Conservation (phyloP, 2,329 filamentous ascomycete species). For the Lasiodiplodia citricola region DNA sequence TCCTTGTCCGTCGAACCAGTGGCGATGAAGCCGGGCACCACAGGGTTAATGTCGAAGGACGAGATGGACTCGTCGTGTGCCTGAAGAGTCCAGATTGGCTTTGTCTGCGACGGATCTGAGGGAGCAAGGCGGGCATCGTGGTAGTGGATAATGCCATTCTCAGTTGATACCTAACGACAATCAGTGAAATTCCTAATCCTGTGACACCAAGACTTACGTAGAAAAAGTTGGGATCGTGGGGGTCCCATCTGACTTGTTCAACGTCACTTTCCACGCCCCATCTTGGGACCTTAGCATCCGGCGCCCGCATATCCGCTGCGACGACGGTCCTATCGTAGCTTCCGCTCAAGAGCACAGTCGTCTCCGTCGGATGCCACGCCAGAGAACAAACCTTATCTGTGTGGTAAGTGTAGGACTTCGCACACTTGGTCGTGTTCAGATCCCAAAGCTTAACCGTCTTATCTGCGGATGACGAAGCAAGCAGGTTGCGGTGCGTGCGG, state of each 20-base stretch:
- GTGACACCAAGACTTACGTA: conserved; percentile 62
- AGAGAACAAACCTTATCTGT: conserved; percentile 97
- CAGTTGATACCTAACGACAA: conserved; percentile 67
- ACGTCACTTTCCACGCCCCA: conserved; percentile 98
- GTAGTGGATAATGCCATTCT: conserved; percentile 89
- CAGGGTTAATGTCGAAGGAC: conserved; percentile 87
- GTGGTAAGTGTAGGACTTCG: conserved; percentile 94
- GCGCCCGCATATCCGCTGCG: conserved; percentile 94
- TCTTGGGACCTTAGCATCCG: conserved; percentile 77
- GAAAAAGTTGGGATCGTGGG: conserved; percentile 91
- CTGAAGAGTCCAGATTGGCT: conserved; percentile 92
- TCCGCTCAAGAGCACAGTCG: conserved; percentile 87
- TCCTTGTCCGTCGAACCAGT: conserved; percentile 94
- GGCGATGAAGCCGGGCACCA: conserved; percentile 89
- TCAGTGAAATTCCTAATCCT: conserved; percentile 31
- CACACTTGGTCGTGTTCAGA: conserved; percentile 86
- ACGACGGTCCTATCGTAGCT: conserved; percentile 95
- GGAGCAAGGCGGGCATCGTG: conserved; percentile 84
- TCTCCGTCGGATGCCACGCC: conserved; percentile 87
- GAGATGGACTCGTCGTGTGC: conserved; percentile 93
- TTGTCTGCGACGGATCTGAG: conserved; percentile 73
- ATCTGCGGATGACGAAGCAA: conserved; percentile 94
- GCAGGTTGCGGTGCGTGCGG: conserved; percentile 88
- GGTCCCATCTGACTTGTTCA: conserved; percentile 90
- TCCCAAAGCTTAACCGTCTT: conserved; percentile 99